A percentile compares a stretch with the other conserved stretches of the same genome.
Evolutionary conservation across 495 filamentous ascomycete species (phyloP).

Genomic region (Astrothelium subdiscretum): DNA sequence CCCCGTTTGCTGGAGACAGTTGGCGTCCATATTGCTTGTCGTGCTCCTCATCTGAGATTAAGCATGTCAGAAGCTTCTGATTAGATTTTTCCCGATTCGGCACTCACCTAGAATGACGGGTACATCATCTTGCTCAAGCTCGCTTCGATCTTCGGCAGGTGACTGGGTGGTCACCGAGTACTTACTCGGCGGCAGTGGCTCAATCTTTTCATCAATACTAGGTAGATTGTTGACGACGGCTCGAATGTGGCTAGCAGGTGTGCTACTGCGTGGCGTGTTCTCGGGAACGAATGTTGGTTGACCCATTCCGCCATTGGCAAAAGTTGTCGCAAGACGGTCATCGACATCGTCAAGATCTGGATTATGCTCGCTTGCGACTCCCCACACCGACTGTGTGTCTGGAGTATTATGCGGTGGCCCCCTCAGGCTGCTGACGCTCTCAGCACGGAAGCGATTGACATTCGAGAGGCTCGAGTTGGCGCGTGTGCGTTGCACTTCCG

Average conservation of each 20-base stretch:
- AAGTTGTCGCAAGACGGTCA: neutral
- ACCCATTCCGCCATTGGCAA: neutral
- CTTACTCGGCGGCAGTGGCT: constrained; percentile 7
- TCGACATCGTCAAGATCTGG: neutral
- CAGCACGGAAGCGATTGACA: neutral
- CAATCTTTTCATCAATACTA: constrained; percentile 9
- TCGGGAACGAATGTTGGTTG: constrained; percentile 6
- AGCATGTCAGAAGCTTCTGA: neutral
- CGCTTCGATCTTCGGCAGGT: neutral
- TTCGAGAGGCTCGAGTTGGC: neutral
- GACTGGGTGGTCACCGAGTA: neutral
- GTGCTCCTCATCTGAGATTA: neutral
- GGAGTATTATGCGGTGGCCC: neutral
- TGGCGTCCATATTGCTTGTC: neutral
- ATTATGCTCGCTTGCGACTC: neutral
- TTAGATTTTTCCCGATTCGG: neutral
- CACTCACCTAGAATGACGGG: constrained; percentile 1
- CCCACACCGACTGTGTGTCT: neutral
- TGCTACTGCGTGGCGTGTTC: constrained; percentile 7
- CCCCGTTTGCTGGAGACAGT: neutral
- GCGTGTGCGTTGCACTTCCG: neutral
- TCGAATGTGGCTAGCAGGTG: constrained; percentile 8
- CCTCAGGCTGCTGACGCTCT: neutral
- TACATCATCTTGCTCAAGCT: constrained; percentile 1
- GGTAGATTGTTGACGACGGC: constrained; percentile 6